A percentile compares a stretch with the other conserved stretches of the same genome.
Conservation (phyloP, 2,329 filamentous ascomycete species). For the Aspergillus sp. region DNA sequence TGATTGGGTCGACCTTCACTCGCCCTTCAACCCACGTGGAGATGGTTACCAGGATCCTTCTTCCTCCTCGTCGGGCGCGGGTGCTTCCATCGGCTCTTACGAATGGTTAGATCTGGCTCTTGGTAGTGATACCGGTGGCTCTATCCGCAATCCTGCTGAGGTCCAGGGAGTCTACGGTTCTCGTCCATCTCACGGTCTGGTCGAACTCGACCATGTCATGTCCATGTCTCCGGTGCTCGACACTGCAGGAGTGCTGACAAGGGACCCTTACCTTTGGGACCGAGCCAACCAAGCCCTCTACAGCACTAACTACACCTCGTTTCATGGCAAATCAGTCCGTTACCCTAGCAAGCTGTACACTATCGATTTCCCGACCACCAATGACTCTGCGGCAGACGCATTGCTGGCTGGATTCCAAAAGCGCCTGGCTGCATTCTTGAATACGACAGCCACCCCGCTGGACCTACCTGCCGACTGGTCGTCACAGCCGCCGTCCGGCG, state of each 20-base stretch:
- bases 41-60: constrained; percentile 39
- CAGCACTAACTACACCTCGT: constrained; percentile 40
- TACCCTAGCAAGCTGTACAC: constrained; percentile 6
- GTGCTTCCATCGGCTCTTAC: constrained; percentile 36
- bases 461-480: constrained; percentile 21
- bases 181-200: constrained; percentile 50
- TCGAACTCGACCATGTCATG: constrained; percentile 53
- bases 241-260: constrained; percentile 48
- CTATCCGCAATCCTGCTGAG: constrained; percentile 51
- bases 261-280: constrained; percentile 24
- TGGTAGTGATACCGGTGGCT: constrained; percentile 45
- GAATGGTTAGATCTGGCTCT: constrained; percentile 52
- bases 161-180: constrained; percentile 56
- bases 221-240: constrained; percentile 48
- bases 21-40: constrained; percentile 37
- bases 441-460: constrained; percentile 14
- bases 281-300: constrained; percentile 50
- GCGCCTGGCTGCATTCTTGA: constrained; percentile 48
- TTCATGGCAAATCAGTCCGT: constrained; percentile 37
- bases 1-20: constrained; percentile 34
- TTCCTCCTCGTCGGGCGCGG: constrained; percentile 28
- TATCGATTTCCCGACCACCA: constrained; percentile 42
- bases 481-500: constrained; percentile 31
- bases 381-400: constrained; percentile 35
- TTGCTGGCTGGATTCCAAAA: constrained; percentile 47